Evolutionary conservation across 306 rosid species (phyloP).

Genomic region (Parietaria judaica): DNA sequence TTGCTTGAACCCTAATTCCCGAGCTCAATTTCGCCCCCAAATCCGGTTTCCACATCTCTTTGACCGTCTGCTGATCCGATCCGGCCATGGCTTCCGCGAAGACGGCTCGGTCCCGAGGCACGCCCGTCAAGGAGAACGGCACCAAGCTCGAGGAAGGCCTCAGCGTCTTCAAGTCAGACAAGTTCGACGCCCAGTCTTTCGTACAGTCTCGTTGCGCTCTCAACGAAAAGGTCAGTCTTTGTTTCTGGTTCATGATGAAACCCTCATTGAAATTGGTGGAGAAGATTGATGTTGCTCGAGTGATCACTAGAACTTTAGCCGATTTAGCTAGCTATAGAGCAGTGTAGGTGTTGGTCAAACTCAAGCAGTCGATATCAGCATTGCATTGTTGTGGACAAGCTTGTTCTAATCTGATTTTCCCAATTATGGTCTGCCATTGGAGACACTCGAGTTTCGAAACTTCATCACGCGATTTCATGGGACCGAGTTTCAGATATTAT

Average conservation of each 20-base stretch:
- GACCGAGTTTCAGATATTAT: no score
- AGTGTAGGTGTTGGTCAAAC: no score
- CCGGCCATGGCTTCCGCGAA: conserved; percentile 57
- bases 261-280: no score
- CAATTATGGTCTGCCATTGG: no score
- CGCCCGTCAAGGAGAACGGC: conserved; percentile 62
- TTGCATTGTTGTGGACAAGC: not conserved
- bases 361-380: no score
- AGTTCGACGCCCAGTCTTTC: conserved; percentile 69
- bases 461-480: no score
- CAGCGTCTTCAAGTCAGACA: conserved; percentile 71
- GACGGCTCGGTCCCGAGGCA: conserved; percentile 61
- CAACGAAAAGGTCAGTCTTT: conserved; percentile 69
- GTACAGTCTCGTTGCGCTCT: conserved; percentile 74
- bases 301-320: no score
- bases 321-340: no score
- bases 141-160: conserved; percentile 75
- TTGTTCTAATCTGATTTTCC: no score
- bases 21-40: not conserved
- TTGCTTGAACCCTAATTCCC: not conserved
- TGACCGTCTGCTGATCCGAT: conserved; percentile 20
- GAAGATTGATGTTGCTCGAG: no score
- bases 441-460: no score
- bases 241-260: not conserved
- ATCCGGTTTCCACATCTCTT: not conserved